A percentile compares a stretch with the other conserved stretches of the same genome.
Conservation (phyloP, 371 early-diverging fungal genomes). For the Syncephalastrum sp. region DNA sequence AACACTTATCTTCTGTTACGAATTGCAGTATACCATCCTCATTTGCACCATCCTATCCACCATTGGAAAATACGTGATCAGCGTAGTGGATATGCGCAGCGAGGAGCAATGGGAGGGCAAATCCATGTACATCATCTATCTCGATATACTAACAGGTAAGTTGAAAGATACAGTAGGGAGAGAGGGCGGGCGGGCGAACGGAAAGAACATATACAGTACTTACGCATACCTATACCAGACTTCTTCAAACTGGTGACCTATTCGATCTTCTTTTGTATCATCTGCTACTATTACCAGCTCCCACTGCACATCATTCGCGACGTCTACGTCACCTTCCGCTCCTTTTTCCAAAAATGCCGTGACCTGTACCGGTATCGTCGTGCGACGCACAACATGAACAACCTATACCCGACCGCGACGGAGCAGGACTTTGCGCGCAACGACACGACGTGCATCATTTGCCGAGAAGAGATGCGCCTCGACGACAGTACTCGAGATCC, state of each 20-base stretch:
- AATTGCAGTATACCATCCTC: constrained; percentile 79
- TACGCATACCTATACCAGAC: constrained; percentile 46
- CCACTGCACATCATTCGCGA: constrained; percentile 96
- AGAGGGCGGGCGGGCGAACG: too few species aligned
- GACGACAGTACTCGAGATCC: neutral
- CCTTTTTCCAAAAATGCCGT: constrained; percentile 83
- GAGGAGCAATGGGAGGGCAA: constrained; percentile 95
- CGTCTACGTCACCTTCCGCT: constrained; percentile 89
- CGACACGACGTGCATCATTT: constrained; percentile 94
- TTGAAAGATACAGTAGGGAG: too few species aligned
- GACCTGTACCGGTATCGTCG: constrained; percentile 88
- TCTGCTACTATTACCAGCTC: constrained; percentile 78
- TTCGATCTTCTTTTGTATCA: constrained; percentile 79
- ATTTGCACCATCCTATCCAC: constrained; percentile 70
- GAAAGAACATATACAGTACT: too few species aligned
- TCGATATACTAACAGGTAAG: constrained; percentile 77
- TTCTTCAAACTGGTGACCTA: constrained; percentile 88
- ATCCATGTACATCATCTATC: constrained; percentile 86
- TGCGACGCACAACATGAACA: constrained; percentile 94
- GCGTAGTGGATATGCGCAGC: constrained; percentile 78
- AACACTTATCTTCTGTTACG: too few species aligned
- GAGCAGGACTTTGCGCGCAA: constrained; percentile 74
- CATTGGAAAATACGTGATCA: constrained; percentile 79
- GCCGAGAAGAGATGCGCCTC: constrained; percentile 90
- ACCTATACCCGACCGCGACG: constrained; percentile 89